Conservation (phyloP, 768 basidiomycete genomes). For the Lanmaoa rubissima region DNA sequence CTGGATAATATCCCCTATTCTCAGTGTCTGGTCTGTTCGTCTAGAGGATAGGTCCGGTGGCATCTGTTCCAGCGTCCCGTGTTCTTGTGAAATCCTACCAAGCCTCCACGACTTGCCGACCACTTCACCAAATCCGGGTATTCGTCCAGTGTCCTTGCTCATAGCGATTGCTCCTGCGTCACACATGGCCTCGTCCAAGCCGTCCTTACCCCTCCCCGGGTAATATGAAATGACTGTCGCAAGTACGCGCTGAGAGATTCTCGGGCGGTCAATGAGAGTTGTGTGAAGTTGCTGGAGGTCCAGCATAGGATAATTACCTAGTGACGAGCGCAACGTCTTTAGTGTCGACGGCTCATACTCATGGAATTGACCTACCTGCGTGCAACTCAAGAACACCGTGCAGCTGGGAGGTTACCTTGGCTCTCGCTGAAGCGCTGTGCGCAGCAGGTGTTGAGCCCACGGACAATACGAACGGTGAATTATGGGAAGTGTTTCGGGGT, state of each 20-base stretch:
- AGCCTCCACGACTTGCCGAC: conserved; percentile 63
- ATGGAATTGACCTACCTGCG: conserved; percentile 48
- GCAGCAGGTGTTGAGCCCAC: conserved; percentile 90
- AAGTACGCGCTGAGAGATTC: conserved; percentile 66
- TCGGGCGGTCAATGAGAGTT: conserved; percentile 50
- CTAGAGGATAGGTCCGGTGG: conserved; percentile 11
- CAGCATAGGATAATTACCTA: conserved; percentile 79
- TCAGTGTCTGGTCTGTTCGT: conserved; percentile 30
- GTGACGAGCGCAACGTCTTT: not conserved
- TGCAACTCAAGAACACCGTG: conserved; percentile 71
- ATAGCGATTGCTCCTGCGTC: conserved; percentile 86
- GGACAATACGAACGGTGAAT: conserved; percentile 63
- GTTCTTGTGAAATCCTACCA: conserved; percentile 72
- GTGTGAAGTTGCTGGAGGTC: conserved; percentile 86
- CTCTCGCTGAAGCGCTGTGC: conserved; percentile 64
- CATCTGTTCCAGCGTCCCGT: conserved; percentile 61
- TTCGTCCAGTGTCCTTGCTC: conserved; percentile 82
- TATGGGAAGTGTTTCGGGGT: conserved; percentile 31
- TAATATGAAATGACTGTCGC: conserved; percentile 81
- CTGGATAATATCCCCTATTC: conserved; percentile 61
- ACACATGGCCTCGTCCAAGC: conserved; percentile 72
- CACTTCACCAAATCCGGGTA: conserved; percentile 69
- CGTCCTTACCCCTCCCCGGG: conserved; percentile 59
- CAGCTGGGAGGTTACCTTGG: conserved; percentile 45
- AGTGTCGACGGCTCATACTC: not conserved